Conservation (phyloP, 2,329 filamentous ascomycete genomes). For the Erysiphe neolycopersici region DNA sequence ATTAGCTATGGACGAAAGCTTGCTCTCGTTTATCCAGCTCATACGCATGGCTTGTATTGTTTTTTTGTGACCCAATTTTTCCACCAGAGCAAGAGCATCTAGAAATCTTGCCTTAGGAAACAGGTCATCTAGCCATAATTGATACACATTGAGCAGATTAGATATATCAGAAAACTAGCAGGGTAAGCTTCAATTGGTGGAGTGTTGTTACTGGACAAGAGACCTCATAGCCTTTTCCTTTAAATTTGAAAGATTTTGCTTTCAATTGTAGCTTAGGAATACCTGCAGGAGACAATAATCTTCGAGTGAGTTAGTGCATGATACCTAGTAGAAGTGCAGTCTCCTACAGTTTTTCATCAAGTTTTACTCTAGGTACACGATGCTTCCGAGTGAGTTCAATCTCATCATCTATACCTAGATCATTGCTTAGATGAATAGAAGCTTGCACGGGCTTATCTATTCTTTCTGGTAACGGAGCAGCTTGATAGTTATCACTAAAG, state of each 20-base stretch:
- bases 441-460: constrained; percentile 16
- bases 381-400: constrained; percentile 51
- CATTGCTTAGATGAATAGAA: constrained; percentile 21
- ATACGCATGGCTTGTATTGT: constrained; percentile 45
- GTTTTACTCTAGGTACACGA: constrained; percentile 51
- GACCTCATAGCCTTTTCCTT: constrained; percentile 86
- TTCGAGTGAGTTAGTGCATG: constrained; percentile 13
- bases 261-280: constrained; percentile 57
- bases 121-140: constrained; percentile 87
- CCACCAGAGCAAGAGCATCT: constrained; percentile 70
- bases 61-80: constrained; percentile 76
- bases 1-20: constrained; percentile 18
- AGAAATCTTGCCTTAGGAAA: constrained; percentile 87
- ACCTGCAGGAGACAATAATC: constrained; percentile 57
- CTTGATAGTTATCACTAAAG: constrained; percentile 8
- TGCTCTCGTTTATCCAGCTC: constrained; percentile 63
- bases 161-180: constrained; percentile 56
- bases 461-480: constrained; percentile 4
- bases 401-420: constrained; percentile 63
- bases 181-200: neutral
- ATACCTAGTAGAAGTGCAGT: neutral
- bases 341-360: constrained; percentile 50
- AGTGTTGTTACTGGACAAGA: neutral
- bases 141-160: constrained; percentile 67
- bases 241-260: constrained; percentile 47